Conservation (phyloP, 129 eudicot species). For the Heracleum sosnowskyi region DNA sequence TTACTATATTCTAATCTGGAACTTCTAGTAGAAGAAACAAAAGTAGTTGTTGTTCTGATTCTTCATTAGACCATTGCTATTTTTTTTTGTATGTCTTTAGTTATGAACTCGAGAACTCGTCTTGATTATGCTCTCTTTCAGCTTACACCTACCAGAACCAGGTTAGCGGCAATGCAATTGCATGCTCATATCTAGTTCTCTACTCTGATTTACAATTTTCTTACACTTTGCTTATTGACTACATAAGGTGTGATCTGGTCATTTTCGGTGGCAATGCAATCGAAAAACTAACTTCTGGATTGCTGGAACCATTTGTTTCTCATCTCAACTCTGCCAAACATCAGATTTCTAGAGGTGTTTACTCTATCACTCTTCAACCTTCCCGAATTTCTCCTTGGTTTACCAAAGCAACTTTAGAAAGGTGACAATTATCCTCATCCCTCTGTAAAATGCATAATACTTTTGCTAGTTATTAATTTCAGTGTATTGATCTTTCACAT, state of each 20-base stretch:
- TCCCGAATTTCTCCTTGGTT: constrained; percentile 52
- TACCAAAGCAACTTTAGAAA: constrained; percentile 69
- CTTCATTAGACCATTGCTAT: neutral
- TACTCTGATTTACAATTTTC: neutral
- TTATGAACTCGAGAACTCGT: constrained; percentile 54
- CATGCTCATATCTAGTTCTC: neutral
- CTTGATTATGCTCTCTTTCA: constrained; percentile 79
- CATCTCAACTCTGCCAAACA: constrained; percentile 63
- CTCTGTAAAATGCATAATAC: neutral
- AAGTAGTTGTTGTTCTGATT: neutral
- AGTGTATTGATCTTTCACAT: neutral
- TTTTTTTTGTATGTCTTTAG: neutral
- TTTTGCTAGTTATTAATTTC: neutral
- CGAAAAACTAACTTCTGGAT: constrained; percentile 83
- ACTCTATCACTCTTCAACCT: constrained; percentile 63
- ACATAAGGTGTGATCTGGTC: constrained; percentile 68
- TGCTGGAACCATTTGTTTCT: constrained; percentile 58
- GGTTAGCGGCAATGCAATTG: constrained; percentile 27
- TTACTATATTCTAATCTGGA: neutral
- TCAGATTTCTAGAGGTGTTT: constrained; percentile 76
- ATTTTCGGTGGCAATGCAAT: constrained; percentile 63
- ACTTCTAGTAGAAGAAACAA: neutral
- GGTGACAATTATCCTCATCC: constrained; percentile 22
- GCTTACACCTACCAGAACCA: constrained; percentile 87
- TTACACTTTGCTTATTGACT: constrained; percentile 2